These are phyloP conservation scores for Vitis labrusca DNA, from an alignment of 164 flowering plant species.

Conservation along the genomic window DNA sequence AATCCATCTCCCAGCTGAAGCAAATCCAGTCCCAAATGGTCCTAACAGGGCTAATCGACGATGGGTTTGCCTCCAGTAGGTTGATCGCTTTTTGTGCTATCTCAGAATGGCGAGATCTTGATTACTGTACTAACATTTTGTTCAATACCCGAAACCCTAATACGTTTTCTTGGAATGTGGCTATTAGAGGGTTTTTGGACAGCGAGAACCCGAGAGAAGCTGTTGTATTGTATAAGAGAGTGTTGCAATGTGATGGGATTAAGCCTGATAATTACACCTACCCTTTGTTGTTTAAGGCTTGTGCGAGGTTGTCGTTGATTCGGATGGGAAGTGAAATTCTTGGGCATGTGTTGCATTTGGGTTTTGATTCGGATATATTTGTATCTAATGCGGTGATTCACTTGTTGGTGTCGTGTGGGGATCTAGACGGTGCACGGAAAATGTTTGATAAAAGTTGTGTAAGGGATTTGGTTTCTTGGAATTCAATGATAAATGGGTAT, in stretches of 20 bases:
- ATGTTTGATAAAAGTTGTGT: slow-evolving; percentile 57
- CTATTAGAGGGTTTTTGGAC: slow-evolving; percentile 44
- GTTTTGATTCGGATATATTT: slow-evolving; percentile 41
- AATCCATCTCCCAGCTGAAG: slow-evolving; percentile 45
- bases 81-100: slow-evolving; percentile 54
- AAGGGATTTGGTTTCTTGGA: slow-evolving; percentile 76
- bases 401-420: slow-evolving; percentile 46
- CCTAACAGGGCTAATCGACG: slow-evolving; percentile 35
- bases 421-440: slow-evolving; percentile 35
- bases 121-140: slow-evolving; percentile 38
- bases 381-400: slow-evolving; percentile 48
- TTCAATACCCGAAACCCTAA: slow-evolving; percentile 28
- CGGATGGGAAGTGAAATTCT: slow-evolving; percentile 35
- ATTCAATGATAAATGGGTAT: slow-evolving; percentile 72
- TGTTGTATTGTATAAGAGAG: slow-evolving; percentile 45
- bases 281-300: slow-evolving; percentile 56
- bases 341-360: slow-evolving; percentile 53
- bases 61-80: slow-evolving; percentile 51
- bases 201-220: slow-evolving; percentile 28
- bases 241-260: slow-evolving; percentile 32
- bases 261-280: slow-evolving; percentile 58
- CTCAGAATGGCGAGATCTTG: slow-evolving; percentile 34
- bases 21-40: slow-evolving; percentile 67
- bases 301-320: slow-evolving; percentile 26
- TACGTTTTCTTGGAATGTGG: slow-evolving; percentile 50